A percentile compares a stretch with the other conserved stretches of the same genome.
Conservation (phyloP, 2,329 filamentous ascomycete genomes). For the Aureobasidium sp. region DNA sequence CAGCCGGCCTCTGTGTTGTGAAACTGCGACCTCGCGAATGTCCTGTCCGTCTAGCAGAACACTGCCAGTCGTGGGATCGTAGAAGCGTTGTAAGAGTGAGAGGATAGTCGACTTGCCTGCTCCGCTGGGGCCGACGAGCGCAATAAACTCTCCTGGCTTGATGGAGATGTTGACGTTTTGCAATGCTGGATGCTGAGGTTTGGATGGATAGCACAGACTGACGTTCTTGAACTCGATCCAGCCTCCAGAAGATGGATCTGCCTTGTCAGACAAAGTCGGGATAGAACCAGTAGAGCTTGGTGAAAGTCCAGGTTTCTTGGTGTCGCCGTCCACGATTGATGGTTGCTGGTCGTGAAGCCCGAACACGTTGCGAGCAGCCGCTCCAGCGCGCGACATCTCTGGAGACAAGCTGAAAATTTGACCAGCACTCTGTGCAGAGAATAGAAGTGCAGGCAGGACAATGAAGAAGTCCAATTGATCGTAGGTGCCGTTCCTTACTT, state of each 20-base stretch:
- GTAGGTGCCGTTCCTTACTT: constrained; percentile 38
- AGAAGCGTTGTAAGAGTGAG: constrained; percentile 42
- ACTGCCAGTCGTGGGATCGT: constrained; percentile 34
- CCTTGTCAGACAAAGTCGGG: background rate
- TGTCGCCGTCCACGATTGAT: constrained; percentile 28
- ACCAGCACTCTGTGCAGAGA: constrained; percentile 41
- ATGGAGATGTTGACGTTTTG: constrained; percentile 43
- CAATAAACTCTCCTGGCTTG: constrained; percentile 46
- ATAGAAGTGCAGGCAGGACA: constrained; percentile 39
- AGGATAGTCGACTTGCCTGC: constrained; percentile 42
- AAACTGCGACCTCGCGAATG: constrained; percentile 33
- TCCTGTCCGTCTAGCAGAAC: constrained; percentile 38
- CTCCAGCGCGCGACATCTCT: constrained; percentile 39
- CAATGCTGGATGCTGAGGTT: constrained; percentile 36
- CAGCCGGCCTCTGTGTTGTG: constrained; percentile 32
- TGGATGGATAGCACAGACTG: constrained; percentile 32
- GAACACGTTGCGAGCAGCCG: constrained; percentile 39
- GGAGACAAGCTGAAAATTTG: constrained; percentile 42
- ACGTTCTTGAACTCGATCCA: constrained; percentile 32
- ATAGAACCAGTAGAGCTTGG: background rate
- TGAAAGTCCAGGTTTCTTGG: background rate
- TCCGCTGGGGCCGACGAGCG: constrained; percentile 40
- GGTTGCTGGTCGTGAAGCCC: constrained; percentile 35
- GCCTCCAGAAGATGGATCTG: background rate
- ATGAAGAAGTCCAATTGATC: constrained; percentile 39